Conservation (phyloP, 805 yeast genomes). For the Kodamaea kaohsiungensis region DNA sequence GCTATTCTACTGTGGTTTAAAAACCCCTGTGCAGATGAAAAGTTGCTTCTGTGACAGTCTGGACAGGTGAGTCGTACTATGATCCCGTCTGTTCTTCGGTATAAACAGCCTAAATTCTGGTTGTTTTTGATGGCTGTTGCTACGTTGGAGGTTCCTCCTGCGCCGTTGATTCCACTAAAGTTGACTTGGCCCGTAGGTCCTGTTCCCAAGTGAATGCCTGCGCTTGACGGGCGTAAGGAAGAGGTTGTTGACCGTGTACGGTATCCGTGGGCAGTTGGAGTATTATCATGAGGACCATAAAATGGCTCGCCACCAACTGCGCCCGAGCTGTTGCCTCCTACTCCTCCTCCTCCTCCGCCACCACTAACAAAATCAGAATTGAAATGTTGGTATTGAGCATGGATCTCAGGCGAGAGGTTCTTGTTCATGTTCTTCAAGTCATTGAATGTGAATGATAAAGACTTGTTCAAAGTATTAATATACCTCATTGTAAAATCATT, state of each 20-base stretch:
- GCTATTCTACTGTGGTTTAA: slow-evolving; percentile 75
- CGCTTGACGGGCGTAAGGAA: slow-evolving; percentile 54
- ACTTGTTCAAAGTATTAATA: slow-evolving; percentile 35
- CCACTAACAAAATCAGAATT: slow-evolving; percentile 9
- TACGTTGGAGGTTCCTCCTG: neutral
- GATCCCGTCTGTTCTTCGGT: slow-evolving; percentile 69
- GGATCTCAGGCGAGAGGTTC: slow-evolving; percentile 1
- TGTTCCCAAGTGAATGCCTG: slow-evolving; percentile 17
- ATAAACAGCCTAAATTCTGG: slow-evolving; percentile 49
- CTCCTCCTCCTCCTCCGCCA: too few species aligned
- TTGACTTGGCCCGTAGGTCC: slow-evolving; percentile 5
- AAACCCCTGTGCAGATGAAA: slow-evolving; percentile 79
- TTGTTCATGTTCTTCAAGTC: slow-evolving; percentile 19
- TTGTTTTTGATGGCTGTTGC: slow-evolving; percentile 6
- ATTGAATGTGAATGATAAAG: slow-evolving; percentile 35
- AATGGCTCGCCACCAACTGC: neutral
- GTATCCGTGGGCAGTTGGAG: slow-evolving; percentile 22
- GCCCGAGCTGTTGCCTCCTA: too few species aligned
- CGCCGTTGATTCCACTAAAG: slow-evolving; percentile 3
- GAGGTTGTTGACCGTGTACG: slow-evolving; percentile 54
- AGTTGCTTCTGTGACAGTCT: slow-evolving; percentile 65
- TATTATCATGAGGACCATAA: neutral
- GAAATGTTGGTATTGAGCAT: slow-evolving; percentile 5
- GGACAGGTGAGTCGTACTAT: slow-evolving; percentile 69
- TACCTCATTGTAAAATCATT: slow-evolving; percentile 46